Evolutionary conservation across 805 yeast genomes (phyloP), one percentile per base, ranked within the genome.

Genomic region (Brettanomyces custersianus): DNA sequence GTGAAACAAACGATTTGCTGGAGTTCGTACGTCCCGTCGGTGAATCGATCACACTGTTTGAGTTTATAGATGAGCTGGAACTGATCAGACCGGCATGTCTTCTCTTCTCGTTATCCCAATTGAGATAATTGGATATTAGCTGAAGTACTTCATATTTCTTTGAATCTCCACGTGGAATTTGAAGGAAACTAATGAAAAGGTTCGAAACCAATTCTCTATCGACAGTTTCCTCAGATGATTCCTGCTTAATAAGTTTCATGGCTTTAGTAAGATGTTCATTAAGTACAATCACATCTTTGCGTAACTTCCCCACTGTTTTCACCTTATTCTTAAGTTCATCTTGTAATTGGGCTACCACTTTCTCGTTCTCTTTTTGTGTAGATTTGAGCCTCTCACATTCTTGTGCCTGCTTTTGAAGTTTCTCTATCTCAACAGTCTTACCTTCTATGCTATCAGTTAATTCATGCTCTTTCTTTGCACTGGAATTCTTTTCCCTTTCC

Each of bases 191-290:
- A 13, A 92, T 70, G 34, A 92, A 63, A 41, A 92, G 66, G 55
- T 92, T 92, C 2, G 96, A 80, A 4, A 92, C 76, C 41, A 92
- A 71, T 55, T 88, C 95, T 52, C 81, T 80, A 55, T 90, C 97
- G 2, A 90, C 86, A 7, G 80, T 70, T 34, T 79, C 83, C 6
- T 86, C 74, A 26, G 77, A 75, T 28, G 83, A 74, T 35, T 80
- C 82, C 51, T 79, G 79, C 48, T 87, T 85, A 40, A 92, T 71
- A 69, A 90, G 66, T 19, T 85, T 75, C 42, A 90, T 62, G 1
- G 97, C 94, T 51, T 92, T 90, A n/a, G 95, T 87, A 37, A 92
- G 62, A 60, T 92, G 97, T 53, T 92, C 98, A 55, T 92, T 92
- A 39, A 90, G 62, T 19, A 85, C 84, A 8, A 92, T 90, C 2